phyloP scores from a whole-genome alignment of 2,329 filamentous ascomycete species.

The Monilinia fructigena region DNA sequence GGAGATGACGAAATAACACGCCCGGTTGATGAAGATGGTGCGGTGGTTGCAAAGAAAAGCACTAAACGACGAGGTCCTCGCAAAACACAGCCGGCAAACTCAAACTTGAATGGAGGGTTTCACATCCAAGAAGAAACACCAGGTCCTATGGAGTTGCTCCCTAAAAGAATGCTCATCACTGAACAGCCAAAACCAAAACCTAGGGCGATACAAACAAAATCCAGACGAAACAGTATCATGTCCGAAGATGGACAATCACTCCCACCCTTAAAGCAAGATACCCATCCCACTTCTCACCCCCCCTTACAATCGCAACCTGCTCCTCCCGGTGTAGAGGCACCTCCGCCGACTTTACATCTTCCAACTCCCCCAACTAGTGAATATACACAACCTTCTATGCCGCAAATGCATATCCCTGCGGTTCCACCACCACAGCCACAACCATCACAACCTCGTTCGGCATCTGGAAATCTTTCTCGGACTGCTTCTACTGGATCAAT shows the following conservation, averaged over 20 bases:
- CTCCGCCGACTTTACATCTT: constrained; percentile 17
- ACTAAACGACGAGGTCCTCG: constrained; percentile 29
- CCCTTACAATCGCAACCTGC: constrained; percentile 5
- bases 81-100: constrained; percentile 23
- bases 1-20: constrained; percentile 51
- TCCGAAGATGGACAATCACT: constrained; percentile 38
- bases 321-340: constrained; percentile 13
- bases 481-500: constrained; percentile 39
- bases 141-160: constrained; percentile 45
- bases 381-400: constrained; percentile 21
- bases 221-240: constrained; percentile 33
- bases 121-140: constrained; percentile 42
- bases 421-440: constrained; percentile 29
- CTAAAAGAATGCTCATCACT: constrained; percentile 40
- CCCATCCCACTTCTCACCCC: constrained; percentile 23
- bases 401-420: constrained; percentile 15
- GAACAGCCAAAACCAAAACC: constrained; percentile 33
- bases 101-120: constrained; percentile 33
- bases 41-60: constrained; percentile 41
- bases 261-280: constrained; percentile 30
- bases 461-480: constrained; percentile 42
- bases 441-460: constrained; percentile 43
- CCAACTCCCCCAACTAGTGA: constrained; percentile 18
- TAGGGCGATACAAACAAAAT: constrained; percentile 40
- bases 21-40: constrained; percentile 42